Evolutionary conservation across 192 early-diverging fungal species (phyloP), one percentile per base, ranked within the genome.

Genomic region (Umbelopsis sp.): DNA sequence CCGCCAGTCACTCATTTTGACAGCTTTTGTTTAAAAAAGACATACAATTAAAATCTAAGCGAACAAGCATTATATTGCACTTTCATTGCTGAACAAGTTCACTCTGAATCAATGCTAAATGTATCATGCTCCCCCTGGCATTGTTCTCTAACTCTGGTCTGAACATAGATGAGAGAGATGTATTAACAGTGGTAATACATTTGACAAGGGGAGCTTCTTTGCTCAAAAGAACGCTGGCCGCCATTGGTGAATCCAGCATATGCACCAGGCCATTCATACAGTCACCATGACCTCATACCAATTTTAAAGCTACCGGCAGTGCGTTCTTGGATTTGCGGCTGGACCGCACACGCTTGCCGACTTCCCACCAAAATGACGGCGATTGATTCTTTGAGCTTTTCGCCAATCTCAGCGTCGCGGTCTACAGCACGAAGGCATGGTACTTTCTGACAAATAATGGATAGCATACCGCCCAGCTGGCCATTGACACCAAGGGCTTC

Each of bases 191-290:
- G 3, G 52, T 55, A 55, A 12, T 55, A 11, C 52, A 22, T 30
- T 55, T 55, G 22, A 55, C 25, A 30, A 16, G 13, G 18, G 18
- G 12, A 1, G 15, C 25, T 4, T 22, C 23, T 30, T 30, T 55
- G 23, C 25, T 55, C 52, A 33, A 55, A 55, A 23, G 4, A 16
- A 1, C 0, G 23, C 0, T 10, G 4, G 2, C 12, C 11, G 23
- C 9, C 52, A 27, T 27, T 55, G 9, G 52, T 30, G 23, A 55
- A 30, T 55, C 52, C 25, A 55, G 52, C 52, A 55, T 55, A 55
- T 22, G 4, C 18, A 55, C 52, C 23, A 22, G 30, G 15, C 52
- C 52, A 55, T 55, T 16, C n/a, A 55, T 55, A 30, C 23, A 55
- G 52, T 55, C 27, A 8, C 23, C 27, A 35, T 61, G 27, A 6